Conservation (phyloP, 495 filamentous ascomycete genomes). For the Aspergillus biplanus region DNA sequence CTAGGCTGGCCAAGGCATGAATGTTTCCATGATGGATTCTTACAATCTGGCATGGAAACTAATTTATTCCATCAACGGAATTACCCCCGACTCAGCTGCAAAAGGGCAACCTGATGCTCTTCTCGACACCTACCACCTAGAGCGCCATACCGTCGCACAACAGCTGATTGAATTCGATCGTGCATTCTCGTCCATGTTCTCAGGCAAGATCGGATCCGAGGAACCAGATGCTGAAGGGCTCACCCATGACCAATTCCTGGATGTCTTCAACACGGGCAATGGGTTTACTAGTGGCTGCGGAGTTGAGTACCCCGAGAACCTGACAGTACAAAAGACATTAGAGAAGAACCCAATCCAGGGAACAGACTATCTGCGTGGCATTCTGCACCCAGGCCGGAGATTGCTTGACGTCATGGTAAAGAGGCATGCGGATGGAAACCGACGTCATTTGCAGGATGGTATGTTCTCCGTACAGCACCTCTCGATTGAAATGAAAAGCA, state of each 20-base stretch:
- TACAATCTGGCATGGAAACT: slow-evolving; percentile 88
- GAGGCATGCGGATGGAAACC: slow-evolving; percentile 51
- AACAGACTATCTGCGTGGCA: slow-evolving; percentile 50
- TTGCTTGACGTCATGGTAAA: slow-evolving; percentile 40
- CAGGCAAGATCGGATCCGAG: slow-evolving; percentile 47
- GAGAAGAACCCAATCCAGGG: slow-evolving; percentile 36
- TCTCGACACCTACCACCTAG: slow-evolving; percentile 70
- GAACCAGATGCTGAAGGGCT: slow-evolving; percentile 40
- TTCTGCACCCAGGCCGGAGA: slow-evolving; percentile 38
- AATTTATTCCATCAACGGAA: slow-evolving; percentile 66
- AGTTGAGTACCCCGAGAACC: slow-evolving; percentile 49
- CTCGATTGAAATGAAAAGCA: not conserved
- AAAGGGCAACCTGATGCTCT: slow-evolving; percentile 54
- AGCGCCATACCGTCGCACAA: slow-evolving; percentile 69
- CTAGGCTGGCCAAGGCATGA: slow-evolving; percentile 87
- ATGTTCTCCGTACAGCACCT: slow-evolving; percentile 2
- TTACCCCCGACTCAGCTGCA: slow-evolving; percentile 37
- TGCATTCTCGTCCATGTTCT: slow-evolving; percentile 56
- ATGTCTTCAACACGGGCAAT: slow-evolving; percentile 49
- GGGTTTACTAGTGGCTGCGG: slow-evolving; percentile 53
- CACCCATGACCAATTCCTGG: slow-evolving; percentile 55
- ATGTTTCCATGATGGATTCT: slow-evolving; percentile 82
- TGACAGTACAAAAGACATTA: slow-evolving; percentile 37
- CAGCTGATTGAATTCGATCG: slow-evolving; percentile 76
- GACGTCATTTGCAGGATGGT: slow-evolving; percentile 54